Percentiles rank a stretch among this genome's conserved stretches.
phyloP scores from a whole-genome alignment of 257 asterid genomes.

The Solanum boliviense region DNA sequence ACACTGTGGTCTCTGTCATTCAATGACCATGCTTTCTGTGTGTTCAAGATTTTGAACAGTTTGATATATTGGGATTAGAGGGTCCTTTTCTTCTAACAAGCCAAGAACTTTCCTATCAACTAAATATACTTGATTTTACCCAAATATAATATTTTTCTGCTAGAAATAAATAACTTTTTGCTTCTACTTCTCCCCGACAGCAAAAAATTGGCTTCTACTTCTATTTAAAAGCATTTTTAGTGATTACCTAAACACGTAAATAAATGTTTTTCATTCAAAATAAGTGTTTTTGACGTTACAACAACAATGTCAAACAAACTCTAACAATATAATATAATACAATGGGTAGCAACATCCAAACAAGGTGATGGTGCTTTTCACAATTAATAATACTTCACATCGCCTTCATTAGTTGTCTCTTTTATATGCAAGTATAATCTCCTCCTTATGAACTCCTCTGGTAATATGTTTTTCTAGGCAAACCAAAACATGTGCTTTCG shows the following conservation, averaged over 20 bases:
- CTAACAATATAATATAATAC: neutral
- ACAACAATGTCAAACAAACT: neutral
- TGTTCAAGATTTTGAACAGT: neutral
- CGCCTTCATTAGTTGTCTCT: neutral
- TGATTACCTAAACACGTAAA: neutral
- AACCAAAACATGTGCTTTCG: neutral
- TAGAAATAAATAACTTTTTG: neutral
- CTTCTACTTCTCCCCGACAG: neutral
- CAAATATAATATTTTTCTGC: neutral
- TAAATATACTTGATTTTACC: neutral
- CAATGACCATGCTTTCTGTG: neutral
- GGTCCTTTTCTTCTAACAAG: neutral
- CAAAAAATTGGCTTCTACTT: neutral
- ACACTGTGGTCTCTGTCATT: slow-evolving; percentile 4
- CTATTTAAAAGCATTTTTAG: neutral
- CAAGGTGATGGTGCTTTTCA: neutral
- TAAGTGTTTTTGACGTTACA: neutral
- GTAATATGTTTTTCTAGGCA: neutral
- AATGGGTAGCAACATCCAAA: too few species aligned
- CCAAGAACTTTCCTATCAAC: neutral
- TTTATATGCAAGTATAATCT: neutral
- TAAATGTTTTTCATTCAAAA: too few species aligned
- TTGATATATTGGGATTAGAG: neutral
- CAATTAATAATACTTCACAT: neutral
- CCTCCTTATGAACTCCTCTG: neutral